Evolutionary conservation across 2,329 filamentous ascomycete species (phyloP), one percentile per base, ranked within the genome.

Genomic region (Colletotrichum endophyticum): DNA sequence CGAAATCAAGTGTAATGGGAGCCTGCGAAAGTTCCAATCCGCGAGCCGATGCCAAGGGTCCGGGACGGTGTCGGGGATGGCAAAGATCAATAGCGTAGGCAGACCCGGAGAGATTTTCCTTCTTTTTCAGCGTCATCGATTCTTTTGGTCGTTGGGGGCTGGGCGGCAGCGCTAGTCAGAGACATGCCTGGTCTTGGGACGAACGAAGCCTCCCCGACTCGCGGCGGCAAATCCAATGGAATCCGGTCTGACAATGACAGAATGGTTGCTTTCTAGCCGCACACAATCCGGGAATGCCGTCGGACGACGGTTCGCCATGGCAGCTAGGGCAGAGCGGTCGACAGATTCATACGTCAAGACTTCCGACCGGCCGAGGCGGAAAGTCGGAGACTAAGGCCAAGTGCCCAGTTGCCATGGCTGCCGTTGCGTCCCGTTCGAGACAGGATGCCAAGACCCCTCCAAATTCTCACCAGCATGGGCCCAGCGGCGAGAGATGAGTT

Each of bases 91-190:
- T 73, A 64, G 63, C 27, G 63, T 22, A 49, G 73, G 63, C 69
- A 44, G 53, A 75, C 8, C 36, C 25, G 19, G 53, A 30, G 25
- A 44, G 7, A 16, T 30, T 28, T 59, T 57, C n/a, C 9, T 32
- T 56, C 27, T 36, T 57, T 62, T 28, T 34, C 27, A 56, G 39
- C 73, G 70, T 63, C 72, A 75, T 75, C 32, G 59, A 53, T 12
- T 53, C 53, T 64, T 19, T 53, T 53, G 27, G 68, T 28, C 11
- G 19, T 62, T n/a, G 28, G 32, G 22, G 28, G n/a, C 19, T 63
- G 28, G 64, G 49, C 39, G 64, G 49, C 39, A 39, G 16, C 68
- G 69, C 73, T 72, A 76, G 63, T 61, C 39, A 63, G 73, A 75
- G 30, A 44, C 70, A 64, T 56, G 57, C 12, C 15, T 62, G 53